These are phyloP conservation scores for Eimeria mitis DNA, from an alignment of 169 alveolate species.

Conservation along the genomic window DNA sequence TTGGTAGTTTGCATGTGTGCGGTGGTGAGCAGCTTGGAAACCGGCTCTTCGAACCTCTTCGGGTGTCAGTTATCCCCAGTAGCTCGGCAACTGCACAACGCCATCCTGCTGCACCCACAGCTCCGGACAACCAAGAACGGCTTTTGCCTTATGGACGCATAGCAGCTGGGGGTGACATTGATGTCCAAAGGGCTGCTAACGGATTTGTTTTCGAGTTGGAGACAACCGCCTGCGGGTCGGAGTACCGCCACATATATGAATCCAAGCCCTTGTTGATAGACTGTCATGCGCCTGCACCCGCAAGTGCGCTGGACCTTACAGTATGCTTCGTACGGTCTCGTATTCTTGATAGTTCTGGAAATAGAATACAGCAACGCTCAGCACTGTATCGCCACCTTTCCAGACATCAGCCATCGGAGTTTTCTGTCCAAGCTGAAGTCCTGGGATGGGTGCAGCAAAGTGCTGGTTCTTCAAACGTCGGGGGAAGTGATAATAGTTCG, in stretches of 20 bases:
- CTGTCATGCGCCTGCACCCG: constrained; percentile 40
- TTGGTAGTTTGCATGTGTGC: not conserved
- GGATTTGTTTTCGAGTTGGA: constrained; percentile 66
- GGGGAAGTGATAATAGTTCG: not conserved
- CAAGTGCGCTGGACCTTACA: constrained; percentile 30
- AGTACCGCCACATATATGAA: constrained; percentile 47
- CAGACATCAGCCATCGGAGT: constrained; percentile 55
- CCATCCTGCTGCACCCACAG: constrained; percentile 1
- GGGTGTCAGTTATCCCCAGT: constrained; percentile 34
- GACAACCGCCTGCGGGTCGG: constrained; percentile 42
- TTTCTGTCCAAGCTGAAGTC: constrained; percentile 55
- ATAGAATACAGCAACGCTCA: constrained; percentile 50
- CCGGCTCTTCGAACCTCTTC: constrained; percentile 73
- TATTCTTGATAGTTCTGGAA: constrained; percentile 42
- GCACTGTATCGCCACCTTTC: constrained; percentile 43
- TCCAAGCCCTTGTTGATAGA: constrained; percentile 60
- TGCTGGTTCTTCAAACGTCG: not conserved
- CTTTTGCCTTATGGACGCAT: constrained; percentile 6
- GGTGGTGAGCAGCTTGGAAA: constrained; percentile 64
- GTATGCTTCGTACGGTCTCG: constrained; percentile 33
- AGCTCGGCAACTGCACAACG: not conserved
- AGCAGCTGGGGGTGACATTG: constrained; percentile 67
- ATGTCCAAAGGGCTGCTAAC: constrained; percentile 39
- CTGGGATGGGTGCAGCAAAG: constrained; percentile 46
- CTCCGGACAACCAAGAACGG: constrained; percentile 1